Base-by-base conservation (phyloP, 1,139 yeast genomes). In the Suhomyces bribrorum region DNA sequence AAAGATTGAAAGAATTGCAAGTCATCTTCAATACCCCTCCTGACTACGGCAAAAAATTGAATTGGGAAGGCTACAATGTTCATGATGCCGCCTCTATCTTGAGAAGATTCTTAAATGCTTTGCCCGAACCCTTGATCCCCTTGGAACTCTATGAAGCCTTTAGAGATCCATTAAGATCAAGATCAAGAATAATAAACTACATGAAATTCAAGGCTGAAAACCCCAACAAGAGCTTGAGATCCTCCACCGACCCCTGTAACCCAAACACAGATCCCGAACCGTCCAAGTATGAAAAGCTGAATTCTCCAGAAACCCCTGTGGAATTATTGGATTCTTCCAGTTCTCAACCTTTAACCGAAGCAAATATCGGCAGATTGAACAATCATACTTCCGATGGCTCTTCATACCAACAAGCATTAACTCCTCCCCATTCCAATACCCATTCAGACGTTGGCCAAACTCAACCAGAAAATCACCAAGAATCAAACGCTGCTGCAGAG, bases 1-100 rank as follows among this genome's bases (percentile, higher is more conserved):
- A 88, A 56, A 74, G 98, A 38, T 81, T 92, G 32, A 87, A 87
- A 53, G 95, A 88, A 51, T 69, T 92, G 35, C 97, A 92, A 60
- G 74, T 78, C 28, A 73, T 84, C 7, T 92, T 92, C 66, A 87
- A 90, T 44, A 68, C 85, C 3, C 89, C 96, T 1, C 97, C 97
- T 0, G 81, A 80, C 44, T 94, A 83, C 57, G 99, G 98, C 16
- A 79, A 88, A 43, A 86, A 84, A 49, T 73, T 90, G 32, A 79
- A 75, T 46, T 92, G 98, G 98, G 88, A 86, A 38, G 94, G 95
- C 0, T 92, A 81, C 62, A 88, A 89, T 4, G 97, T 92, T n/a
- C 98, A 94, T 63, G 98, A 94, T 61, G 97, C 97, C 1, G 96
- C 97, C 2, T 86, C 95, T 20, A 73, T 92, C 25, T 75, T 92